Conservation (phyloP, 139 green algal species). For the Gonium pectorale region DNA sequence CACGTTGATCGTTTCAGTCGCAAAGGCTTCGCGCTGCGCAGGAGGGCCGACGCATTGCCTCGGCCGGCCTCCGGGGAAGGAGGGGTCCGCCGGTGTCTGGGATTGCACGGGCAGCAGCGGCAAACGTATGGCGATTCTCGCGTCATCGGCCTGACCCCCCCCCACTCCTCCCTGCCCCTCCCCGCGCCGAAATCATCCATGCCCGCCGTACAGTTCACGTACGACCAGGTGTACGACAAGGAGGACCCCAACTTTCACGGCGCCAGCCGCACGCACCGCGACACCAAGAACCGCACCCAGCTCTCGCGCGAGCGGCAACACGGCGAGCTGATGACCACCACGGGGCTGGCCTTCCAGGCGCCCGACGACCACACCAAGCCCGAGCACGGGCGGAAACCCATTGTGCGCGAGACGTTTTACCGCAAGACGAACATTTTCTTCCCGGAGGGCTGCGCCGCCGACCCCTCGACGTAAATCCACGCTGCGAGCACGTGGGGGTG, state of each 20-base stretch:
- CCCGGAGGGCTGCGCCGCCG: slow-evolving; percentile 61
- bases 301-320: slow-evolving; percentile 69
- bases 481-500: too few species aligned
- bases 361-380: slow-evolving; percentile 77
- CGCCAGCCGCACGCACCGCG: slow-evolving; percentile 69
- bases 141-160: too few species aligned
- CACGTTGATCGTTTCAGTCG: too few species aligned
- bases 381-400: slow-evolving; percentile 75
- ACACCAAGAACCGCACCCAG: slow-evolving; percentile 83
- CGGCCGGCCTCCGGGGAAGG: too few species aligned
- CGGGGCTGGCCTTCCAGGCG: slow-evolving; percentile 58
- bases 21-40: too few species aligned
- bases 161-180: too few species aligned
- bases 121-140: too few species aligned
- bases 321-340: slow-evolving; percentile 66
- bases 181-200: too few species aligned
- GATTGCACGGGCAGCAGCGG: too few species aligned
- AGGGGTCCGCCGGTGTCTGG: too few species aligned
- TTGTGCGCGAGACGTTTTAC: slow-evolving; percentile 87
- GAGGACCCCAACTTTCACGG: slow-evolving; percentile 63
- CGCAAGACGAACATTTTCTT: slow-evolving; percentile 78
- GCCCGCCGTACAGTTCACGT: slow-evolving; percentile 67
- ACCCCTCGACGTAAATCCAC: slow-evolving; percentile 28
- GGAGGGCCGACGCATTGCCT: too few species aligned
- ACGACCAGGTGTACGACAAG: slow-evolving; percentile 86